Percentiles rank a stretch among this genome's conserved stretches.
Evolutionary conservation across 192 early-diverging fungal genomes (phyloP).

Genomic region (Rhizophagus sp.): DNA sequence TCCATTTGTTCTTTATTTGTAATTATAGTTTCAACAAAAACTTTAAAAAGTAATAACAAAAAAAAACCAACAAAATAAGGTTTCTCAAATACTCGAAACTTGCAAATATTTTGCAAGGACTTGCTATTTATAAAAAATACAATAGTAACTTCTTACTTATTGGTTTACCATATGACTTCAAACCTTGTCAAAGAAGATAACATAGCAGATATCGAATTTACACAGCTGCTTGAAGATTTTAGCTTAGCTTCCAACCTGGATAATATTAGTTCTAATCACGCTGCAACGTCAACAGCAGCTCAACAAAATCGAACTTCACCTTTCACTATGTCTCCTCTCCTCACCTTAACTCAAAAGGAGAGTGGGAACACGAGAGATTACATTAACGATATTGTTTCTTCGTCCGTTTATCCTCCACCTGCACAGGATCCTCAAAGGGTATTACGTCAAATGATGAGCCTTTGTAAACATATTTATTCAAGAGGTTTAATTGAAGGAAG

Average conservation of each 20-base stretch:
- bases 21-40: too few relatives aligned
- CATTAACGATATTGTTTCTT: conserved; percentile 18
- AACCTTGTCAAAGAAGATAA: conserved; percentile 2
- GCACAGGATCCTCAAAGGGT: conserved; percentile 30
- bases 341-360: conserved; percentile 29
- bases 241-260: not conserved
- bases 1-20: too few relatives aligned
- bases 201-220: conserved; percentile 27
- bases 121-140: not conserved
- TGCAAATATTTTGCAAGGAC: too few relatives aligned
- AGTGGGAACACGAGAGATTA: conserved; percentile 32
- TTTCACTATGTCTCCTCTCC: conserved; percentile 28
- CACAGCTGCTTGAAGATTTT: conserved; percentile 14
- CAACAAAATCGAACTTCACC: not conserved
- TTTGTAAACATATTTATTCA: conserved; percentile 48
- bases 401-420: conserved; percentile 15
- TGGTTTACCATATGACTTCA: conserved; percentile 25
- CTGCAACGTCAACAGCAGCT: conserved; percentile 1
- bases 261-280: conserved; percentile 15
- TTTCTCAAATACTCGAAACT: too few relatives aligned
- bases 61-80: too few relatives aligned
- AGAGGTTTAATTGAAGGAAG: conserved; percentile 48
- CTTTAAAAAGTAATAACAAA: too few relatives aligned
- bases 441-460: conserved; percentile 32
- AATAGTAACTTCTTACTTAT: not conserved